phyloP scores from a whole-genome alignment of 2,329 filamentous ascomycete species.

The Botrytis elliptica region DNA sequence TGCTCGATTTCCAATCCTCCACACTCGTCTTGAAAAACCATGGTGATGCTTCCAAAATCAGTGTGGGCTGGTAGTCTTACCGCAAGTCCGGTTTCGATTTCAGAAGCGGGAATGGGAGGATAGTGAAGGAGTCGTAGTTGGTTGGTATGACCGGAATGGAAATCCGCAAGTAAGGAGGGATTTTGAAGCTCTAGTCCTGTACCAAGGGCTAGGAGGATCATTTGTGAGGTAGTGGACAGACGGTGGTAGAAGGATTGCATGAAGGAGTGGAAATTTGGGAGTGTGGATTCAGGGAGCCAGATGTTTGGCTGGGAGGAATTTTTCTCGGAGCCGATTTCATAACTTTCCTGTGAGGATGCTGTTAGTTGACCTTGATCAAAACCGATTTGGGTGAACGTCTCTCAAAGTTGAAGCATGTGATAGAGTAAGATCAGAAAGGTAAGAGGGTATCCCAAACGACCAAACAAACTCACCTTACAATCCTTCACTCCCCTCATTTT shows the following conservation, averaged over 20 bases:
- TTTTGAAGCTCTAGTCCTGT: constrained; percentile 48
- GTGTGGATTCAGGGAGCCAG: constrained; percentile 47
- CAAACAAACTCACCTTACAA: constrained; percentile 46
- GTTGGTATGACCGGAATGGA: constrained; percentile 56
- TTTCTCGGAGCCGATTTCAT: constrained; percentile 51
- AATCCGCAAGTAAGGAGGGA: constrained; percentile 45
- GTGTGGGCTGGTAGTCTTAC: constrained; percentile 52
- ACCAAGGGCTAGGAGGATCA: constrained; percentile 48
- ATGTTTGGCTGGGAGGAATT: constrained; percentile 48
- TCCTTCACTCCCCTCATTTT: constrained; percentile 49
- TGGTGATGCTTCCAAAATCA: constrained; percentile 51
- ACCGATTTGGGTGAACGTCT: not conserved
- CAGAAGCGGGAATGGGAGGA: constrained; percentile 47
- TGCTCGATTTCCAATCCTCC: constrained; percentile 52
- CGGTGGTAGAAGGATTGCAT: constrained; percentile 51
- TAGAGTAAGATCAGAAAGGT: not conserved
- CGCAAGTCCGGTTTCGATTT: constrained; percentile 43
- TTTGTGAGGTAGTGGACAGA: constrained; percentile 44
- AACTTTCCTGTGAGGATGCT: constrained; percentile 45
- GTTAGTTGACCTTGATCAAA: not conserved
- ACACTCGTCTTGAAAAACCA: constrained; percentile 54
- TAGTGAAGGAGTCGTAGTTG: constrained; percentile 62
- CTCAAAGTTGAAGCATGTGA: not conserved
- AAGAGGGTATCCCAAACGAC: too few relatives aligned
- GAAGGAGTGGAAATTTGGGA: constrained; percentile 49